These are phyloP conservation scores for Russula virescens DNA, from an alignment of 768 basidiomycete species.

Conservation along the genomic window DNA sequence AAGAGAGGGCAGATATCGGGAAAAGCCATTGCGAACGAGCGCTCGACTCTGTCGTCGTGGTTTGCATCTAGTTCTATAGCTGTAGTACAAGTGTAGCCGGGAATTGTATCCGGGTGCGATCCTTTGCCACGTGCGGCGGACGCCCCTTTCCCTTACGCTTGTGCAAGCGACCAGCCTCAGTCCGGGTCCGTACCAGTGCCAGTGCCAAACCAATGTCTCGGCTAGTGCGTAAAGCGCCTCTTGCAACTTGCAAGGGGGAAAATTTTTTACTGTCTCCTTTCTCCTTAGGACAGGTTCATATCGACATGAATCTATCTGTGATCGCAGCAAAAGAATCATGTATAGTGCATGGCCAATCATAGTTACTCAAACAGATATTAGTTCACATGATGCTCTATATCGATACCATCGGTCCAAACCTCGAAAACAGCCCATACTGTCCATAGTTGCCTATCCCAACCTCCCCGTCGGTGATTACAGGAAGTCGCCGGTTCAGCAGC, in stretches of 20 bases:
- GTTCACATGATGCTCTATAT: conserved; percentile 19
- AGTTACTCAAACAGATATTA: conserved; percentile 7
- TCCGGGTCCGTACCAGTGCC: neutral
- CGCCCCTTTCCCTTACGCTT: neutral
- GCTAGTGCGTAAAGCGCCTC: too few relatives aligned
- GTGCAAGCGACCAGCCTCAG: neutral
- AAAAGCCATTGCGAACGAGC: conserved; percentile 21
- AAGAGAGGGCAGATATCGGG: conserved; percentile 12
- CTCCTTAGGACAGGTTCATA: neutral
- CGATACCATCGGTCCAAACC: conserved; percentile 18
- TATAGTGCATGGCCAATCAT: conserved; percentile 9
- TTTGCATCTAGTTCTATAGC: neutral
- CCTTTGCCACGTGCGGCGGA: neutral
- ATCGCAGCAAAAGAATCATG: conserved; percentile 15
- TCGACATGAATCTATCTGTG: conserved; percentile 5
- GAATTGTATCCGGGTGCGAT: neutral
- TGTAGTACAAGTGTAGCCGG: neutral
- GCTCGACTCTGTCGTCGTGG: neutral
- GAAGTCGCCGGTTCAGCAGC: neutral
- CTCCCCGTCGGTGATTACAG: conserved; percentile 18
- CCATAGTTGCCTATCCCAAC: conserved; percentile 16
- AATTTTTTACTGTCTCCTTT: neutral
- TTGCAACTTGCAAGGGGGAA: neutral
- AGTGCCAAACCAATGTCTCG: too few relatives aligned
- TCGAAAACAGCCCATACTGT: neutral